phyloP scores from a whole-genome alignment of 1,284 basidiomycete genomes.

The Inonotus obliquus region DNA sequence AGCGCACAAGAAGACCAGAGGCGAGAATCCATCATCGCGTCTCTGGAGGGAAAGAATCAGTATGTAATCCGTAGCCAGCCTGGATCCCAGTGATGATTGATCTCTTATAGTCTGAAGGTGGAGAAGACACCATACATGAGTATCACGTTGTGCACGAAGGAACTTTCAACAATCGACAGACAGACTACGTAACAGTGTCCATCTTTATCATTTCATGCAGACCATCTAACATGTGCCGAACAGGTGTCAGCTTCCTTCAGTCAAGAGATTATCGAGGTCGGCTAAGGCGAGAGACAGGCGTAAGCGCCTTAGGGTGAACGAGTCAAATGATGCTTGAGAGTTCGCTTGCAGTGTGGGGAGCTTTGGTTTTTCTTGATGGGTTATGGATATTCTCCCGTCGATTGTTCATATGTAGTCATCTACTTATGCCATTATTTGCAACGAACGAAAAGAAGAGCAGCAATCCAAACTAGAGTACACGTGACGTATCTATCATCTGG shows the following conservation, averaged over 20 bases:
- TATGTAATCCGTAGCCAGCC: slow-evolving; percentile 32
- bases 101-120: slow-evolving; percentile 48
- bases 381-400: not conserved
- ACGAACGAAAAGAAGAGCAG: too few relatives aligned
- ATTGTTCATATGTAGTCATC: too few relatives aligned
- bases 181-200: not conserved
- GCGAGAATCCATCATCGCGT: slow-evolving; percentile 29
- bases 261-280: slow-evolving; percentile 51
- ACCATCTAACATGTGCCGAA: not conserved
- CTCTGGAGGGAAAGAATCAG: slow-evolving; percentile 49
- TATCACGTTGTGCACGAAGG: slow-evolving; percentile 56
- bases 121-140: slow-evolving; percentile 70
- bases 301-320: slow-evolving; percentile 31
- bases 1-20: slow-evolving; percentile 30
- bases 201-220: not conserved
- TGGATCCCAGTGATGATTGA: not conserved
- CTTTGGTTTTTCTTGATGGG: not conserved
- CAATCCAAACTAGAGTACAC: too few relatives aligned
- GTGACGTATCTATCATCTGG: too few relatives aligned
- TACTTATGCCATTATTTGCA: too few relatives aligned
- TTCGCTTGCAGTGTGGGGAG: not conserved
- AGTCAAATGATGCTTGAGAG: not conserved
- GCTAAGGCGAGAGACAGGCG: slow-evolving; percentile 54
- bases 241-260: slow-evolving; percentile 54
- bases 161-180: slow-evolving; percentile 39